Evolutionary conservation across 2,329 filamentous ascomycete genomes (phyloP).

Genomic region (Chalaropsis thielavioides): DNA sequence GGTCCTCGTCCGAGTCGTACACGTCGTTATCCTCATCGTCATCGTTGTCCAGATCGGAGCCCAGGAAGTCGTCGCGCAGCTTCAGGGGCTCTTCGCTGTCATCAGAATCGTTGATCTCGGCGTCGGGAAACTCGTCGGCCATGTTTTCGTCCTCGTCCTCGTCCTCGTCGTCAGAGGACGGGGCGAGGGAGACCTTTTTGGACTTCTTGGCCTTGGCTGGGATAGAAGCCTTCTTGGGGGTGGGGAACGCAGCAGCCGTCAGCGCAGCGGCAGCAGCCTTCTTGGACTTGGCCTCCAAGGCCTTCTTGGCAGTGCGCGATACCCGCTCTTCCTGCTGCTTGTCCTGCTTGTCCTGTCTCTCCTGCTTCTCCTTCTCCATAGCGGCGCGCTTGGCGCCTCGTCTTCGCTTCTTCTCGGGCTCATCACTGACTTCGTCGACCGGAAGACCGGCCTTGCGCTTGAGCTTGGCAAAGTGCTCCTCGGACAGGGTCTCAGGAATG

Average conservation of each 20-base stretch:
- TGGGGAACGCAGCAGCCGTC: conserved; percentile 21
- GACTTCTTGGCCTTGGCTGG: conserved; percentile 26
- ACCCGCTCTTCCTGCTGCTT: conserved; percentile 24
- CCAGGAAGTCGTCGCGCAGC: conserved; percentile 45
- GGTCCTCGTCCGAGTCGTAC: conserved; percentile 57
- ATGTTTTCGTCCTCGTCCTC: conserved; percentile 25
- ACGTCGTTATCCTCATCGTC: conserved; percentile 43
- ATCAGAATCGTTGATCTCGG: conserved; percentile 31
- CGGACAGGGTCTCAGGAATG: conserved; percentile 65
- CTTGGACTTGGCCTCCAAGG: conserved; percentile 22
- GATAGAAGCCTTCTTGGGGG: conserved; percentile 22
- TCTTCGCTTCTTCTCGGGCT: conserved; percentile 49
- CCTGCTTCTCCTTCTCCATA: conserved; percentile 22
- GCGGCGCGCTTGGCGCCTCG: conserved; percentile 25
- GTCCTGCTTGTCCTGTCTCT: conserved; percentile 22
- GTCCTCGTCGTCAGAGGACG: conserved; percentile 26
- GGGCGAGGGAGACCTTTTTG: conserved; percentile 23
- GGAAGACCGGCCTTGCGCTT: conserved; percentile 74
- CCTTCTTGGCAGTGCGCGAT: conserved; percentile 24
- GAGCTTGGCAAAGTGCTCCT: conserved; percentile 58
- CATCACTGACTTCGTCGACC: conserved; percentile 40
- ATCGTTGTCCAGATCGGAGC: conserved; percentile 11
- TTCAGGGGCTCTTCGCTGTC: conserved; percentile 28
- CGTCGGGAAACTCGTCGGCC: conserved; percentile 31
- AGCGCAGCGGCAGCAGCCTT: conserved; percentile 25